These are phyloP conservation scores for Gypsophila paniculata DNA, from an alignment of 179 eudicot species.

Conservation along the genomic window DNA sequence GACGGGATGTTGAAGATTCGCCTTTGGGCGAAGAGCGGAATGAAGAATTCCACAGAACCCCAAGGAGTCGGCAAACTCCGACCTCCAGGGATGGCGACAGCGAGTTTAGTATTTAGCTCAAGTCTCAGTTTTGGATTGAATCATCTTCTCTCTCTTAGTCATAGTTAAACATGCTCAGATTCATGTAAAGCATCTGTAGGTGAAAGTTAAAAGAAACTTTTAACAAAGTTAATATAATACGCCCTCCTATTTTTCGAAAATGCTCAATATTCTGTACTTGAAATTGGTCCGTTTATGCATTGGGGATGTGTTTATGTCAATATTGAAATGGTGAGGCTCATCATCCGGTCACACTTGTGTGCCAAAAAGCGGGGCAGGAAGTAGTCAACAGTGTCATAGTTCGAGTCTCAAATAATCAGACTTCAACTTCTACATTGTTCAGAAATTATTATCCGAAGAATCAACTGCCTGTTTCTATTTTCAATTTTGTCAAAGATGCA, in stretches of 20 bases:
- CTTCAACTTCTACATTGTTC: neutral
- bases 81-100: slow-evolving; percentile 22
- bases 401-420: neutral
- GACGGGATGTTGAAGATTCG: slow-evolving; percentile 43
- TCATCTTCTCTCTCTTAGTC: neutral
- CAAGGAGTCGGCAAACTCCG: slow-evolving; percentile 28
- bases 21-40: slow-evolving; percentile 28
- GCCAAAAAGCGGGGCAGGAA: no score
- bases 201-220: slow-evolving; percentile 12
- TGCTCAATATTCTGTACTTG: no score
- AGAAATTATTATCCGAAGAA: neutral
- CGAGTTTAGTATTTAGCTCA: slow-evolving; percentile 12
- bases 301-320: no score
- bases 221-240: neutral
- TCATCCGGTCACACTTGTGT: no score
- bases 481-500: neutral
- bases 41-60: slow-evolving; percentile 29
- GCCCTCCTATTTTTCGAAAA: no score
- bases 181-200: slow-evolving; percentile 20
- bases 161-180: slow-evolving; percentile 2
- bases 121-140: neutral
- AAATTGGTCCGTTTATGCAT: no score
- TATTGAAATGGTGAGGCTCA: no score
- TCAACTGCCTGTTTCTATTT: slow-evolving; percentile 1
- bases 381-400: slow-evolving; percentile 2